Conservation (phyloP, 495 filamentous ascomycete genomes). For the Trichoderma erinaceum region DNA sequence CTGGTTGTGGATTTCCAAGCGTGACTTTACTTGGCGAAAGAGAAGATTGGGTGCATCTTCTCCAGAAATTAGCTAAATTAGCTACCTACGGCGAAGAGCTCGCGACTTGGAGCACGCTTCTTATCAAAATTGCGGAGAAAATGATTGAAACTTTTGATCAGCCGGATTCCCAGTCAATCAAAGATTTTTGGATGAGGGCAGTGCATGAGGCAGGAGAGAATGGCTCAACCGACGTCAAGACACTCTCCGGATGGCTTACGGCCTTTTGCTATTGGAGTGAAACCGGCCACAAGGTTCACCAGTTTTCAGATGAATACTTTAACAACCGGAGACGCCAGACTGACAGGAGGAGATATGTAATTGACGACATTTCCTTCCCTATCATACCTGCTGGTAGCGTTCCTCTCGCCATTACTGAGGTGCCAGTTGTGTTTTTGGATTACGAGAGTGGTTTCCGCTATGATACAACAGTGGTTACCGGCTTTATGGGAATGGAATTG, state of each 20-base stretch:
- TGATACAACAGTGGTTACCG: no score
- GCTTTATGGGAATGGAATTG: no score
- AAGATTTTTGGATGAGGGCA: slow-evolving; percentile 32
- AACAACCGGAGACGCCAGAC: no score
- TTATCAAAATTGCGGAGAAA: slow-evolving; percentile 30
- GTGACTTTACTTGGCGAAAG: slow-evolving; percentile 36
- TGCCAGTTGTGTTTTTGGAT: no score
- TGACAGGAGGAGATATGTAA: no score
- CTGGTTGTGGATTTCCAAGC: slow-evolving; percentile 35
- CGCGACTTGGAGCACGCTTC: slow-evolving; percentile 22
- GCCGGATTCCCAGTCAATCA: slow-evolving; percentile 22
- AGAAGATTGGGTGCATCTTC: slow-evolving; percentile 34
- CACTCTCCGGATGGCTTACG: slow-evolving; percentile 39
- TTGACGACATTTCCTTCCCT: no score
- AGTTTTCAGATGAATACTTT: background rate
- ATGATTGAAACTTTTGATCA: slow-evolving; percentile 32
- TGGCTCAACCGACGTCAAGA: slow-evolving; percentile 26
- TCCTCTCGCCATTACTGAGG: no score
- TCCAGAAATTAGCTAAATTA: slow-evolving; percentile 22
- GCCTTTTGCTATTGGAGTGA: slow-evolving; percentile 39
- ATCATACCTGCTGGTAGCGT: no score
- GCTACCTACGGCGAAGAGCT: slow-evolving; percentile 30
- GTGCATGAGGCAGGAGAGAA: slow-evolving; percentile 26
- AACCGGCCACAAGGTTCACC: slow-evolving; percentile 20
- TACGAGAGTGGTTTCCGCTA: no score